Percentiles rank a stretch among this genome's conserved stretches.
phyloP scores from a whole-genome alignment of 106 monocot species.

The Dendrobium nobile region DNA sequence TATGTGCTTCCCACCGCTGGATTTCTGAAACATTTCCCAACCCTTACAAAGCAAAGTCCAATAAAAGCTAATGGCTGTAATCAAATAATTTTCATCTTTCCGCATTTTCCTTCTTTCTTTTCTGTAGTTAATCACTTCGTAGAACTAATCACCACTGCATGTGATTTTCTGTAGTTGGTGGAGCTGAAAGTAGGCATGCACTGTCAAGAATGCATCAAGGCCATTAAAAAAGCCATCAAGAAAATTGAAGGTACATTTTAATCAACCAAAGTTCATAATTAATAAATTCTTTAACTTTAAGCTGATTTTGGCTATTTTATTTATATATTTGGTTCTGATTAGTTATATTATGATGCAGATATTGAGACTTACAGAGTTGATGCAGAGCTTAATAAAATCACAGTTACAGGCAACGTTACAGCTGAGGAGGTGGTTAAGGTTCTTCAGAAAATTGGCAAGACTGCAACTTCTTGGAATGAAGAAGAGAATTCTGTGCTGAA shows the following conservation, averaged over 20 bases:
- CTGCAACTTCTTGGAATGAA: conserved; percentile 51
- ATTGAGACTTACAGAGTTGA: conserved; percentile 75
- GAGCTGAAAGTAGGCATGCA: conserved; percentile 87
- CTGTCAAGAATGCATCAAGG: conserved; percentile 67
- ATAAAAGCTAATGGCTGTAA: neutral
- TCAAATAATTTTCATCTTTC: neutral
- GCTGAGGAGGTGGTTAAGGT: conserved; percentile 56
- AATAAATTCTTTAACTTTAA: neutral
- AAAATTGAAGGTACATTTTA: conserved; percentile 65
- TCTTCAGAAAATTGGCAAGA: conserved; percentile 84
- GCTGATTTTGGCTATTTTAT: neutral
- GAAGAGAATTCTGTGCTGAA: neutral
- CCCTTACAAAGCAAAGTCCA: neutral
- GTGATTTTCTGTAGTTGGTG: conserved; percentile 41
- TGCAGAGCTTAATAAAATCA: conserved; percentile 57
- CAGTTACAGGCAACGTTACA: conserved; percentile 79
- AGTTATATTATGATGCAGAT: conserved; percentile 22
- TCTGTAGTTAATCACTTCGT: no score
- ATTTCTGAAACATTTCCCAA: neutral
- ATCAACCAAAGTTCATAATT: neutral
- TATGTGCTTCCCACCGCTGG: neutral
- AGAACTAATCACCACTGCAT: neutral
- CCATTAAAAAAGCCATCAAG: conserved; percentile 91
- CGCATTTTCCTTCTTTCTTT: no score
- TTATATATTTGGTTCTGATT: neutral